These are phyloP conservation scores for Metschnikowia koreensis DNA, from an alignment of 805 yeast genomes.

Conservation along the genomic window DNA sequence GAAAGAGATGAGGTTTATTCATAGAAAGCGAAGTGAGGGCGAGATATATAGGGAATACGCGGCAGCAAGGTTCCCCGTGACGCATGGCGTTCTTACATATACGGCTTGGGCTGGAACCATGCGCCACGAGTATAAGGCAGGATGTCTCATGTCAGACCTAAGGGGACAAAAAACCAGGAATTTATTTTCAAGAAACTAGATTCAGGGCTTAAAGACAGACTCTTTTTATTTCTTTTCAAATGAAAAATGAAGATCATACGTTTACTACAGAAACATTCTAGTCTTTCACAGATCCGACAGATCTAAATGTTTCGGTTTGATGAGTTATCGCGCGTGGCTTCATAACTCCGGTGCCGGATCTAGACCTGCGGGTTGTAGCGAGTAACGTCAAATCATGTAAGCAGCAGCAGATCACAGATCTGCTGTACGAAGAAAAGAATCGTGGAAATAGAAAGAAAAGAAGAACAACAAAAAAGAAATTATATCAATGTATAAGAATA, in stretches of 20 bases:
- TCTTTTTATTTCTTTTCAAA: no score
- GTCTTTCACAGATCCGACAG: background rate
- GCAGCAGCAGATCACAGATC: background rate
- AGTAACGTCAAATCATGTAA: background rate
- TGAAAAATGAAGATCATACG: no score
- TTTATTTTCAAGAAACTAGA: background rate
- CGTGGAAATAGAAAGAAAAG: background rate
- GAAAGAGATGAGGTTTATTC: background rate
- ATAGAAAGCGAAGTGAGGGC: background rate
- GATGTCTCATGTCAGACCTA: background rate
- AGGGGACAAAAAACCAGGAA: background rate
- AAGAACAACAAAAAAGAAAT: background rate
- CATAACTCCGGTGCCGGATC: slow-evolving; percentile 11
- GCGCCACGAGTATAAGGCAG: background rate
- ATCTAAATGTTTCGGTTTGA: background rate
- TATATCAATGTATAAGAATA: background rate
- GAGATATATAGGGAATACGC: slow-evolving; percentile 1
- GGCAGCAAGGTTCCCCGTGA: slow-evolving; percentile 1
- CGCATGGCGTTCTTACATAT: slow-evolving; percentile 1
- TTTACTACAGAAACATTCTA: background rate
- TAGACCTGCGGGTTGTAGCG: slow-evolving; percentile 1
- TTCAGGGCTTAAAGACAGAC: background rate
- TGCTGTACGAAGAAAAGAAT: background rate
- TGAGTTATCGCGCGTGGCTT: background rate
- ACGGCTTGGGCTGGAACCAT: background rate